These are phyloP conservation scores for Arachis monticola DNA, from an alignment of 331 rosid species.

Conservation along the genomic window DNA sequence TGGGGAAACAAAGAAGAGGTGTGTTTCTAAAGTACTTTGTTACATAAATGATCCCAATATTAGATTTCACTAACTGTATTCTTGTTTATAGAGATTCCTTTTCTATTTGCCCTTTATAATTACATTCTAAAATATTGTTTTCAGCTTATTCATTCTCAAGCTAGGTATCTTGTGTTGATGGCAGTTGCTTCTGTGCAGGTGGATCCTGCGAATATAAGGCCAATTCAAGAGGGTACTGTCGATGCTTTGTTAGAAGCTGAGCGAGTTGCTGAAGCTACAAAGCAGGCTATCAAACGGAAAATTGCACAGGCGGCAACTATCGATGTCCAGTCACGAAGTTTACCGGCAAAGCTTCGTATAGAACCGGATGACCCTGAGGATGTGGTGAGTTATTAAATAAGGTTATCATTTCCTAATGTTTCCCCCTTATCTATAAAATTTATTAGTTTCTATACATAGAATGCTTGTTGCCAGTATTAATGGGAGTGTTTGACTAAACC, in stretches of 20 bases:
- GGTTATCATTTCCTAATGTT: background rate
- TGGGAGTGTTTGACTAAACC: constrained; percentile 8
- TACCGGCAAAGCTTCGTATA: constrained; percentile 91
- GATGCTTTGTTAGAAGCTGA: constrained; percentile 90
- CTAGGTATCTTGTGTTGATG: constrained; percentile 26
- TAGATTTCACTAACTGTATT: constrained; percentile 14
- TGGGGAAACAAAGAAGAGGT: constrained; percentile 99
- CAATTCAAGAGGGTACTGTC: constrained; percentile 76
- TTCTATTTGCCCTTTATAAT: constrained; percentile 10
- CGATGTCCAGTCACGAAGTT: constrained; percentile 76
- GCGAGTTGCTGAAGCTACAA: constrained; percentile 95
- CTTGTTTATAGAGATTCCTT: constrained; percentile 1
- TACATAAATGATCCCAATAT: constrained; percentile 3
- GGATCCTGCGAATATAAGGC: constrained; percentile 90
- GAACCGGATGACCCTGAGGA: constrained; percentile 97
- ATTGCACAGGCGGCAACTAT: constrained; percentile 91
- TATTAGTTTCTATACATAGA: background rate
- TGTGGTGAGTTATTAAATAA: constrained; percentile 64
- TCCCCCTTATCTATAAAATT: background rate
- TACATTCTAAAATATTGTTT: background rate
- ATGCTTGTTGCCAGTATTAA: constrained; percentile 6
- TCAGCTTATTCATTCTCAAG: constrained; percentile 3
- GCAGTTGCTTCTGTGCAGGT: constrained; percentile 63
- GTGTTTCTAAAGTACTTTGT: constrained; percentile 33
- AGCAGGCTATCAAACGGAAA: constrained; percentile 91